Base-by-base conservation (phyloP, 345 rosid genomes). In the Aurinia saxatilis region DNA sequence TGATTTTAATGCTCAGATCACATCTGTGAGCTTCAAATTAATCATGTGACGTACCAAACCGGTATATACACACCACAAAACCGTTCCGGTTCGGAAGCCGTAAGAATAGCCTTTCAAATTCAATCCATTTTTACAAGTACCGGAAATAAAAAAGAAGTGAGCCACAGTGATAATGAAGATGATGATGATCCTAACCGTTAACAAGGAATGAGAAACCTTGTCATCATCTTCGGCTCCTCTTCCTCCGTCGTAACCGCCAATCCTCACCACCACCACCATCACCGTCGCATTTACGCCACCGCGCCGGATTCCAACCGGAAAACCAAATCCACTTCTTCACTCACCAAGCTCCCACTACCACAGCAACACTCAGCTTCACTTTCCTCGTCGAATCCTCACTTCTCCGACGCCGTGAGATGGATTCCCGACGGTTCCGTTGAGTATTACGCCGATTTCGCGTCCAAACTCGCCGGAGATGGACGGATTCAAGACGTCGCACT, bases 391-490 rank as follows among this genome's bases (percentile, higher is more conserved):
- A 48, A 69, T 36, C 30, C 75, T 30, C 49, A 75, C 23, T 54
- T 65, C 58, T 45, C 76, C 8, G 57, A 58, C 27, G 56, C 82
- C 70, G 37, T 76, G 25, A 76, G 63, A 65, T 67, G 67, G 80
- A 75, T 79, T 72, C 55, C 70, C 47, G 33, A 60, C 40, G 63
- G 72, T 56, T 60, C 60, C 3, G 57, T 73, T 27, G 66, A 57
- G 57, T 66, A 82, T 73, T 67, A 79, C 48, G 82, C 81, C 11
- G 80, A 76, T 56, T 72, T 84, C 51, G 89, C 96, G 7, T 77
- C 89, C 17, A 77, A 73, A 70, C 86, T 84, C 41, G 95, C 91
- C 27, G 85, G 65, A 30, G 88, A 80, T 7, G 95, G 89, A 33
- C 81, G 83, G 51, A 82, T 90, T 13, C 75, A 75, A 46, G 98